A percentile compares a stretch with the other conserved stretches of the same genome.
Conservation (phyloP, 257 asterid species). For the Coffea eugenioides region DNA sequence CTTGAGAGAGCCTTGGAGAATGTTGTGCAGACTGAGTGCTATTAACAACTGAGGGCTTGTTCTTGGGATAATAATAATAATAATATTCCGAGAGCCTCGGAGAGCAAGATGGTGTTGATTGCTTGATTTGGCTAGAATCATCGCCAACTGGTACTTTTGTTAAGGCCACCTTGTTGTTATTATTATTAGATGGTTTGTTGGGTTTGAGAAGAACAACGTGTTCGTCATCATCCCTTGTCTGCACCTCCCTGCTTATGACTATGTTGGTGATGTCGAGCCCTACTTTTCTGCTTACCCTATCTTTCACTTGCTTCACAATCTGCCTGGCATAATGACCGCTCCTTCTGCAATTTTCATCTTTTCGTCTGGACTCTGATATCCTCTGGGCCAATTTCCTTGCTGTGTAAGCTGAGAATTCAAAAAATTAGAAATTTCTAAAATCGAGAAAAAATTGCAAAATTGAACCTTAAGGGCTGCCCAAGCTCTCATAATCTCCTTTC, state of each 20-base stretch:
- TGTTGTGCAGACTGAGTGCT: slow-evolving; percentile 27
- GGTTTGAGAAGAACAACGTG: slow-evolving; percentile 48
- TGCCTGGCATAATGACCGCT: slow-evolving; percentile 56
- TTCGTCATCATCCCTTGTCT: slow-evolving; percentile 44
- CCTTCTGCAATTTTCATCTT: slow-evolving; percentile 39
- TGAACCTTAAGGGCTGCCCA: no score
- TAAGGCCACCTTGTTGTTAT: neutral
- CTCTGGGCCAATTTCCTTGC: slow-evolving; percentile 23
- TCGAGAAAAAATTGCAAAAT: no score
- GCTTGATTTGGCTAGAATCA: slow-evolving; percentile 23
- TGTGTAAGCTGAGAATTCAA: slow-evolving; percentile 14
- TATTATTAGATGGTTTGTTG: slow-evolving; percentile 15
- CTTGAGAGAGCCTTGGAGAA: slow-evolving; percentile 26
- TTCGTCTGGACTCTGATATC: slow-evolving; percentile 19
- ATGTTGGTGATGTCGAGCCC: slow-evolving; percentile 67
- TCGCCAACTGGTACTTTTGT: slow-evolving; percentile 9
- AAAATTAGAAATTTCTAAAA: no score
- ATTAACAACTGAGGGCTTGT: slow-evolving; percentile 7
- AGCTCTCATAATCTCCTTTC: no score
- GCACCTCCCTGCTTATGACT: slow-evolving; percentile 27
- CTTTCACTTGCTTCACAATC: slow-evolving; percentile 63
- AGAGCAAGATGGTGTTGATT: slow-evolving; percentile 41
- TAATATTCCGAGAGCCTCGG: slow-evolving; percentile 27
- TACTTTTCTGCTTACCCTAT: slow-evolving; percentile 54
- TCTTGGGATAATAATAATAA: slow-evolving; percentile 18